These are phyloP conservation scores for Leishmania amazonensis DNA, from an alignment of 208 protist genomes.

Conservation along the genomic window DNA sequence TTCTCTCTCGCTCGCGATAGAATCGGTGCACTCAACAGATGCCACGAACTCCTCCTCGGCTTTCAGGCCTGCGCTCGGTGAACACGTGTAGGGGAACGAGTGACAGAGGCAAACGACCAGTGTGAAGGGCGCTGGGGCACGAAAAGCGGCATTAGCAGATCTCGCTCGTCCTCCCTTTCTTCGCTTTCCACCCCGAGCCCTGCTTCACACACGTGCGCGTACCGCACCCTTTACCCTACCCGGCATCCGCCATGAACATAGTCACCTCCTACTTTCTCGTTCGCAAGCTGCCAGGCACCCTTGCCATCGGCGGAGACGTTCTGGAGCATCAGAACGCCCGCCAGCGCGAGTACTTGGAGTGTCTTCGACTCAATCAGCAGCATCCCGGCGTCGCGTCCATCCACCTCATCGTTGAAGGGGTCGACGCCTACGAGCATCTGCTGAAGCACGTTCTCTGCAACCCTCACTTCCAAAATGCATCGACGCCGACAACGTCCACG, in stretches of 20 bases:
- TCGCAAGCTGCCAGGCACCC: conserved; percentile 56
- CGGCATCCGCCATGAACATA: conserved; percentile 56
- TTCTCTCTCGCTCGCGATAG: background rate
- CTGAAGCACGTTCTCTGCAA: conserved; percentile 36
- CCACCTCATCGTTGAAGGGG: conserved; percentile 70
- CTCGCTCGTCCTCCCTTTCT: background rate
- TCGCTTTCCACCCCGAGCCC: background rate
- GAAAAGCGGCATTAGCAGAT: background rate
- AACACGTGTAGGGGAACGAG: background rate
- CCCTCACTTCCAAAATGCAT: background rate
- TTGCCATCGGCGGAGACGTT: conserved; percentile 57
- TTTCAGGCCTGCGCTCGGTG: background rate
- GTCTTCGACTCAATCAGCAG: conserved; percentile 48
- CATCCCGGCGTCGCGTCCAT: conserved; percentile 58
- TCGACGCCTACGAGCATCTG: conserved; percentile 60
- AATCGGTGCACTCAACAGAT: background rate
- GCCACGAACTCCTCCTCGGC: background rate
- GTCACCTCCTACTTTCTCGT: conserved; percentile 83
- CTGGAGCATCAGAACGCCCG: conserved; percentile 33
- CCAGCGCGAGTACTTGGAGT: conserved; percentile 78
- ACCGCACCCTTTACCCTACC: background rate
- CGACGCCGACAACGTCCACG: background rate
- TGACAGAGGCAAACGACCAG: background rate
- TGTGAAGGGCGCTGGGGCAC: background rate
- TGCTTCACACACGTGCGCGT: no score